phyloP scores from a whole-genome alignment of 345 rosid genomes.

The Murraya koenigii region DNA sequence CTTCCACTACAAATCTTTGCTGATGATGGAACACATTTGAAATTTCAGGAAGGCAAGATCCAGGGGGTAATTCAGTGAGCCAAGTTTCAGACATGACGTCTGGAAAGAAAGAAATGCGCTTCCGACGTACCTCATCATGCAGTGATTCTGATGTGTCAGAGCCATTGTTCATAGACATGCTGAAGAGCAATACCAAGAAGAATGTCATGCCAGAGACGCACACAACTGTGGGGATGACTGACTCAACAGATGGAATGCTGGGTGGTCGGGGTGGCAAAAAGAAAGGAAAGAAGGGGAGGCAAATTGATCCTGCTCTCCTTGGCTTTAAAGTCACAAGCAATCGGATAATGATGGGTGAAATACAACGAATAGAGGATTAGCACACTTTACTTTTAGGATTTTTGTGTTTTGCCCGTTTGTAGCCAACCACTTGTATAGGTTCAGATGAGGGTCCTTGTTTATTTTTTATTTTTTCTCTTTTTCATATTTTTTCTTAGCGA shows the following conservation, averaged over 20 bases:
- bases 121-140: slow-evolving; percentile 28
- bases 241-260: slow-evolving; percentile 25
- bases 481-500: not conserved
- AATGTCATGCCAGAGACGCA: slow-evolving; percentile 13
- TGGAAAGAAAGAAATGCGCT: slow-evolving; percentile 29
- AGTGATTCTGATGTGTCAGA: slow-evolving; percentile 32
- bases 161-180: slow-evolving; percentile 46
- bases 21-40: not conserved
- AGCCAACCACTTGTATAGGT: slow-evolving; percentile 29
- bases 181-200: slow-evolving; percentile 42
- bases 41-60: slow-evolving; percentile 20
- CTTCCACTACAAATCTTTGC: not conserved
- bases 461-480: not conserved
- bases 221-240: slow-evolving; percentile 5
- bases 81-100: slow-evolving; percentile 21
- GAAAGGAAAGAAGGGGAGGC: slow-evolving; percentile 92
- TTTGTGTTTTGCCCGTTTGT: slow-evolving; percentile 15
- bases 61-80: slow-evolving; percentile 14
- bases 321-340: slow-evolving; percentile 93
- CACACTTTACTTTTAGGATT: not conserved
- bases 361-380: slow-evolving; percentile 67
- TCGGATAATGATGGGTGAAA: slow-evolving; percentile 94
- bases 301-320: slow-evolving; percentile 82
- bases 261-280: slow-evolving; percentile 56
- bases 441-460: slow-evolving; percentile 3